A percentile compares a stretch with the other conserved stretches of the same genome.
These are phyloP conservation scores for Apiospora arundinis DNA, from an alignment of 2,329 filamentous ascomycete species.

Conservation along the genomic window DNA sequence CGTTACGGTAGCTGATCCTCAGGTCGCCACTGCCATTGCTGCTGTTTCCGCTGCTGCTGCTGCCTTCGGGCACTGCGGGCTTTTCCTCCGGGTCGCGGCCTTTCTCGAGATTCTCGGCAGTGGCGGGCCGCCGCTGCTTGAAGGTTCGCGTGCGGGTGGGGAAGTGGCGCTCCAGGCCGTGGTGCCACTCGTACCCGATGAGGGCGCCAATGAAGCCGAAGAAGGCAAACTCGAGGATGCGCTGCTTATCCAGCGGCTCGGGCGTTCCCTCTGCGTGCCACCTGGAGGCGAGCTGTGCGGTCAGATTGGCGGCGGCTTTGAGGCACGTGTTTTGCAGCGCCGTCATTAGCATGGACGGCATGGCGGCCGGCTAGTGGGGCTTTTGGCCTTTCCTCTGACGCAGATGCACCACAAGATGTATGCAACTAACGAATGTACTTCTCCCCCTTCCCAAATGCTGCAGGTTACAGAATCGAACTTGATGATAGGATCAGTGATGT, in stretches of 20 bases:
- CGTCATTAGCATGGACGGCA: slow-evolving; percentile 27
- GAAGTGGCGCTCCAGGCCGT: slow-evolving; percentile 44
- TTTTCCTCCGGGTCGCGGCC: slow-evolving; percentile 29
- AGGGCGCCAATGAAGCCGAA: slow-evolving; percentile 44
- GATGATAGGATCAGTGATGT: not conserved
- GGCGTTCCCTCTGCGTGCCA: slow-evolving; percentile 23
- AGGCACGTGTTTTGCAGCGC: slow-evolving; percentile 27
- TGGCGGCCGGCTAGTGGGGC: slow-evolving; percentile 13
- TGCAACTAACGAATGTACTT: not conserved
- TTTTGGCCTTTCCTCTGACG: not conserved
- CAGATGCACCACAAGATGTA: not conserved
- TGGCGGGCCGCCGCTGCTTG: slow-evolving; percentile 25
- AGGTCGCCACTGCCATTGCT: not conserved
- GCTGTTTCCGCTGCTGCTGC: not conserved
- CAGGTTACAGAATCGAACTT: not conserved
- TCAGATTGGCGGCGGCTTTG: slow-evolving; percentile 27
- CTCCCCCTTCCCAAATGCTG: not conserved
- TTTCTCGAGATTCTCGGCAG: slow-evolving; percentile 25
- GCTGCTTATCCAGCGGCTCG: slow-evolving; percentile 39
- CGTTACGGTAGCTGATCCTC: slow-evolving; percentile 42
- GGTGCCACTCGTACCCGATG: slow-evolving; percentile 45
- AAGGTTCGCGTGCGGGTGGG: slow-evolving; percentile 36
- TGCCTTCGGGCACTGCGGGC: slow-evolving; percentile 22
- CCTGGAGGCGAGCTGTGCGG: slow-evolving; percentile 26
- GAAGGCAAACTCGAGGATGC: slow-evolving; percentile 44